Conservation (phyloP, 257 asterid species). For the Voacanga thouarsii region DNA sequence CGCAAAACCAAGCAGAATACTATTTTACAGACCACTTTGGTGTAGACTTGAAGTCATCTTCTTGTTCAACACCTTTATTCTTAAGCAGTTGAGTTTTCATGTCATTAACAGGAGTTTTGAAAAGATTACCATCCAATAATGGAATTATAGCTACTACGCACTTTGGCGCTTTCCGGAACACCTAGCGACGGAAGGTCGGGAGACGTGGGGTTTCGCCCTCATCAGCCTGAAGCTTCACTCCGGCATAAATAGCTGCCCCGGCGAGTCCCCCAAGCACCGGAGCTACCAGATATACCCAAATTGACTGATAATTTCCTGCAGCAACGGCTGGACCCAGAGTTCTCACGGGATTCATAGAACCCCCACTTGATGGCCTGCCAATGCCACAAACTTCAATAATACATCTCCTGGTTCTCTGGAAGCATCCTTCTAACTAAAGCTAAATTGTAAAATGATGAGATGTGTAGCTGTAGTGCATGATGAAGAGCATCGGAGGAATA, state of each 20-base stretch:
- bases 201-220: slow-evolving; percentile 25
- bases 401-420: too few species aligned
- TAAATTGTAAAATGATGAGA: too few species aligned
- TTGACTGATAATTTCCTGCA: slow-evolving; percentile 70
- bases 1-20: not conserved
- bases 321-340: slow-evolving; percentile 92
- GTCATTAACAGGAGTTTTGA: not conserved
- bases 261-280: slow-evolving; percentile 84
- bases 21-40: not conserved
- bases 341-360: slow-evolving; percentile 86
- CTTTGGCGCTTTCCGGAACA: too few species aligned
- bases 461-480: too few species aligned
- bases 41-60: not conserved
- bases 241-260: slow-evolving; percentile 55
- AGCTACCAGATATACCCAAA: slow-evolving; percentile 81
- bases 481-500: too few species aligned
- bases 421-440: not conserved
- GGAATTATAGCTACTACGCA: too few species aligned
- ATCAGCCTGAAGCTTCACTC: slow-evolving; percentile 26
- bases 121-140: not conserved
- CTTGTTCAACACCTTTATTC: slow-evolving; percentile 4
- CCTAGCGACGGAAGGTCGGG: slow-evolving; percentile 39
- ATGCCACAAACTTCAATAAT: not conserved
- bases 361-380: slow-evolving; percentile 81
- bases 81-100: not conserved